phyloP scores from a whole-genome alignment of 768 basidiomycete genomes.

The Mrakia hoshinonis region DNA sequence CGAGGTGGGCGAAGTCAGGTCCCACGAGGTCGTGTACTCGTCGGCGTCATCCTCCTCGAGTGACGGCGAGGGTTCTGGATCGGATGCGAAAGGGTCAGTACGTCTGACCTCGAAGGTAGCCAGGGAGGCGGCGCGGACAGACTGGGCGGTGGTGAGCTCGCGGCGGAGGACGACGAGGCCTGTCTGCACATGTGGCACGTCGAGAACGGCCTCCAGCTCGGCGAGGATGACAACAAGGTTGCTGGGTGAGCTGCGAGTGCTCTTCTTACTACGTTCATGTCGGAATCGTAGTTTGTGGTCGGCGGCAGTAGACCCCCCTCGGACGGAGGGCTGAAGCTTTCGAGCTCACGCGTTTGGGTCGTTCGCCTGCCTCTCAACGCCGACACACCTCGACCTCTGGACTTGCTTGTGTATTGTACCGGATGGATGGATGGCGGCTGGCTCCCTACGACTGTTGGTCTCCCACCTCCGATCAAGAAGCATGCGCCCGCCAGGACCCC shows the following conservation, averaged over 20 bases:
- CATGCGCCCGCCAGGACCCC: not conserved
- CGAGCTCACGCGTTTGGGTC: not conserved
- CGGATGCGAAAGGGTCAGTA: not conserved
- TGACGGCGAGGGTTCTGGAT: not conserved
- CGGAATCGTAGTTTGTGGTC: not conserved
- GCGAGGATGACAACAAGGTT: not conserved
- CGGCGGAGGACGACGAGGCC: not conserved
- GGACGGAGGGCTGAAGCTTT: not conserved
- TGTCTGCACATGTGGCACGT: not conserved
- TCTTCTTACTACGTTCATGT: not conserved
- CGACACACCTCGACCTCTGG: not conserved
- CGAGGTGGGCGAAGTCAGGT: not conserved
- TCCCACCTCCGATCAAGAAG: not conserved
- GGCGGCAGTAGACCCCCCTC: not conserved
- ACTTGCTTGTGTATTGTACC: not conserved
- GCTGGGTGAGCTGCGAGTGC: not conserved
- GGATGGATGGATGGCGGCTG: constrained; percentile 9
- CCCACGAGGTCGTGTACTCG: not conserved
- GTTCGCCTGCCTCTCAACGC: not conserved
- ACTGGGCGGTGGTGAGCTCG: not conserved
- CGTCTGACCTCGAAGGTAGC: not conserved
- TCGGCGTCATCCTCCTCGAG: not conserved
- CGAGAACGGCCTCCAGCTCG: not conserved
- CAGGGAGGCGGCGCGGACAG: not conserved
- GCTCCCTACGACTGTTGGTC: constrained; percentile 3